Percentiles rank a stretch among this genome's conserved stretches.
phyloP scores from a whole-genome alignment of 1,284 basidiomycete species.

The Trametes sp. region DNA sequence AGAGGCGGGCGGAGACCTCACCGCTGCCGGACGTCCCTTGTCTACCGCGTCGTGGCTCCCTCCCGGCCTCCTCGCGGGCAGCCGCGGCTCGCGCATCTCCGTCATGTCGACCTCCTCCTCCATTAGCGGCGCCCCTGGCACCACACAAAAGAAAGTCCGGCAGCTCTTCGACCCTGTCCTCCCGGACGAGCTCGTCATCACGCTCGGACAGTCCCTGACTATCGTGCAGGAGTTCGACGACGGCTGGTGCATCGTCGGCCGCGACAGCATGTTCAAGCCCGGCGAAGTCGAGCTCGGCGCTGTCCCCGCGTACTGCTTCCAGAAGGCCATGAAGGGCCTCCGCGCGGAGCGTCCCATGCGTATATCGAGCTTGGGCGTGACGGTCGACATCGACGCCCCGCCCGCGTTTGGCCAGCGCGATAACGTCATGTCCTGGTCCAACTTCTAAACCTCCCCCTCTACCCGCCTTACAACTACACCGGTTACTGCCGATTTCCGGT shows the following conservation, averaged over 20 bases:
- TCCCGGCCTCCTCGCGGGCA: conserved; percentile 43
- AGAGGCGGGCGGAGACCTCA: conserved; percentile 12
- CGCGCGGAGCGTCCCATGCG: conserved; percentile 68
- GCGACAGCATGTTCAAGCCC: conserved; percentile 55
- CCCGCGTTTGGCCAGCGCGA: conserved; percentile 50
- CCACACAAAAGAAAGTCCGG: conserved; percentile 59
- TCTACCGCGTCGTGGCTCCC: conserved; percentile 41
- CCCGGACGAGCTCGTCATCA: conserved; percentile 71
- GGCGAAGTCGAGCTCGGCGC: conserved; percentile 67
- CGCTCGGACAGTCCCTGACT: conserved; percentile 63
- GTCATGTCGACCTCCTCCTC: conserved; percentile 49
- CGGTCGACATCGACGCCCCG: conserved; percentile 55
- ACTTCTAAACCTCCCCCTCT: conserved; percentile 51
- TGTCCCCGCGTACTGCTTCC: conserved; percentile 77
- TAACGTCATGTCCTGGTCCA: conserved; percentile 71
- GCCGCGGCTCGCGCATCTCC: conserved; percentile 41
- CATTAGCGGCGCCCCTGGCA: conserved; percentile 34
- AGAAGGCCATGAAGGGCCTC: conserved; percentile 65
- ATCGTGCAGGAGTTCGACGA: conserved; percentile 70
- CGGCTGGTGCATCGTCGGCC: conserved; percentile 77
- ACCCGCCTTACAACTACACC: conserved; percentile 5
- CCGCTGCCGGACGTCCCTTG: conserved; percentile 28
- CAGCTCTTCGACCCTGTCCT: conserved; percentile 72
- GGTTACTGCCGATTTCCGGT: background rate
- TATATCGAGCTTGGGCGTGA: conserved; percentile 65